Evolutionary conservation across 345 rosid genomes (phyloP), one percentile per base, ranked within the genome.

Genomic region (Populus davidiana): DNA sequence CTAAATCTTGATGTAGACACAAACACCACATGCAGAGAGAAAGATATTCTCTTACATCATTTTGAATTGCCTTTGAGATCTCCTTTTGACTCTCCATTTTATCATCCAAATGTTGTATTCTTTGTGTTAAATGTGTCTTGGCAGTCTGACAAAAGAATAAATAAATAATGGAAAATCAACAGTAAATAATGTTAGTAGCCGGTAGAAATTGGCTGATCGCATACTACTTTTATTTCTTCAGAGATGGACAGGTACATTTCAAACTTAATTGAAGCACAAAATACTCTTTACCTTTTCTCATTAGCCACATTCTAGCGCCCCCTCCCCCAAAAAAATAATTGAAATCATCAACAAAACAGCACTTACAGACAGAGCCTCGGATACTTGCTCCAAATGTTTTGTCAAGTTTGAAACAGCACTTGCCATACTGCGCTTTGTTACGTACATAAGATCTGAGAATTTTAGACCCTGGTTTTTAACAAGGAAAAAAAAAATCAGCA

Each of bases 381-480:
- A 77, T n/a, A 94, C 94, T 14, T 84, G 84, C 63, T 87, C 97
- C 87, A 96, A 84, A 89, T 94, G 92, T 83, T 91, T 91, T 27
- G 93, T 88, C 87, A 93, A 85, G 86, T 89, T 92, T 59, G 94
- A 67, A 70, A 96, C 97, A 77, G 98, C 96, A 84, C 59, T 79
- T 14, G 88, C 86, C 98, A 96, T 92, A 73, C 81, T 88, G 21
- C 80, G 83, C 88, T 90, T 96, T 1, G 98, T 96, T n/a, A 94
- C 88, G 74, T 93, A 96, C 94, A 91, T 89, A 41, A 96, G 92
- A 86, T 96, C 97, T 43, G 91, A 85, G 83, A 94, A 86, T 69
- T 95, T 89, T 78, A 89, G 76, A n/a, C 99, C 98, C 99, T 96
- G 66, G 75, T 54, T 59, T 71, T 77, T 47, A 67, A 73, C 3